phyloP scores from a whole-genome alignment of 1,284 basidiomycete genomes.

The Moniliophthora roreri region DNA sequence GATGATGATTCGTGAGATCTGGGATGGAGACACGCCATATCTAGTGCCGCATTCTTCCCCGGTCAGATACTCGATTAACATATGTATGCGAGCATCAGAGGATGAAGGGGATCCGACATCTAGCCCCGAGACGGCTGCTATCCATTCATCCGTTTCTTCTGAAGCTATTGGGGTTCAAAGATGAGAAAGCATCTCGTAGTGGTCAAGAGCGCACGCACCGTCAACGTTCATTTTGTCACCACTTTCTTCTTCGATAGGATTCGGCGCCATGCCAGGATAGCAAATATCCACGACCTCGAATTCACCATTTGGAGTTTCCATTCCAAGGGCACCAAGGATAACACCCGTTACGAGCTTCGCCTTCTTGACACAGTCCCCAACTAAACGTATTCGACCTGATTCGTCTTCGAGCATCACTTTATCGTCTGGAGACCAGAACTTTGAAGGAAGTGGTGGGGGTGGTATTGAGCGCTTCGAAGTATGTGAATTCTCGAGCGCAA shows the following conservation, averaged over 20 bases:
- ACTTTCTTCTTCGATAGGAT: conserved; percentile 34
- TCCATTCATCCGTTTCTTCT: conserved; percentile 60
- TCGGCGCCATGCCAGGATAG: conserved; percentile 79
- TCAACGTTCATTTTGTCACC: conserved; percentile 51
- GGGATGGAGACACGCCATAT: conserved; percentile 65
- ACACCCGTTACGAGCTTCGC: conserved; percentile 84
- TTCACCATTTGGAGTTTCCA: conserved; percentile 87
- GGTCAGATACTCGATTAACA: conserved; percentile 85
- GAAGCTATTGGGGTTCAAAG: conserved; percentile 1
- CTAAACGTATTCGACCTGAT: conserved; percentile 86
- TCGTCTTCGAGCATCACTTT: conserved; percentile 93
- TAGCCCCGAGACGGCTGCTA: conserved; percentile 85
- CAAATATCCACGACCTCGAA: conserved; percentile 95
- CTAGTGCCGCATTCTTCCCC: conserved; percentile 77
- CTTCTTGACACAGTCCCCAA: conserved; percentile 63
- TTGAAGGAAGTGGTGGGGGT: conserved; percentile 72
- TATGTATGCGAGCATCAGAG: conserved; percentile 74
- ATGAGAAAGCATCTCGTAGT: conserved; percentile 10
- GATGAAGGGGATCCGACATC: conserved; percentile 61
- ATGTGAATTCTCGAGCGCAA: conserved; percentile 3
- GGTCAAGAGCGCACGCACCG: conserved; percentile 29
- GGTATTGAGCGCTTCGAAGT: conserved; percentile 80
- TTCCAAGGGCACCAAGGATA: conserved; percentile 87
- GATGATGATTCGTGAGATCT: conserved; percentile 81
- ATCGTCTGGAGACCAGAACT: conserved; percentile 81